Percentiles rank a stretch among this genome's conserved stretches.
Conservation (phyloP, 2,329 filamentous ascomycete species). For the Aspergillus sclerotialis region DNA sequence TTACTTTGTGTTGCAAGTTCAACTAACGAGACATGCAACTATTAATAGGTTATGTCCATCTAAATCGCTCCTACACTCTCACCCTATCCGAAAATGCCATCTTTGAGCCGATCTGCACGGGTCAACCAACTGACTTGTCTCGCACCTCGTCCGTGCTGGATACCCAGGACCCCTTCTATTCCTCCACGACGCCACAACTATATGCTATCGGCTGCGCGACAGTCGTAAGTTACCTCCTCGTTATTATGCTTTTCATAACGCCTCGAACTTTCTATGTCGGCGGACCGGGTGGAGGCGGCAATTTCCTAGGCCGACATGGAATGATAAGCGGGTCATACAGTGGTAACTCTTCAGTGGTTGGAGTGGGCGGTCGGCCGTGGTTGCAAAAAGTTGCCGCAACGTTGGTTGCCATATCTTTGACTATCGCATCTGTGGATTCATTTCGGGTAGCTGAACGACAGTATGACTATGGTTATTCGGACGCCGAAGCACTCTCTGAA, state of each 20-base stretch:
- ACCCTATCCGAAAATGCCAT: constrained; percentile 43
- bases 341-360: constrained; percentile 61
- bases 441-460: constrained; percentile 77
- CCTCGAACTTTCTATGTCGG: constrained; percentile 90
- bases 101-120: constrained; percentile 45
- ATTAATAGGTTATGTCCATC: constrained; percentile 30
- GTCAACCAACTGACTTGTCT: constrained; percentile 21
- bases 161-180: constrained; percentile 81
- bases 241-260: constrained; percentile 89
- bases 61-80: constrained; percentile 36
- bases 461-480: constrained; percentile 71
- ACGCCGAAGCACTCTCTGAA: constrained; percentile 66
- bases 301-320: constrained; percentile 71
- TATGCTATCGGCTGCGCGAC: constrained; percentile 91
- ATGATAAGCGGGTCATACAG: constrained; percentile 74
- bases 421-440: constrained; percentile 86
- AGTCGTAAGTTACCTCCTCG: constrained; percentile 82
- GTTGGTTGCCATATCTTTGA: constrained; percentile 70
- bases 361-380: constrained; percentile 87
- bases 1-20: neutral
- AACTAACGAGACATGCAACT: neutral
- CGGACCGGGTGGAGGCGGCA: constrained; percentile 57
- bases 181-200: constrained; percentile 84
- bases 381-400: constrained; percentile 68
- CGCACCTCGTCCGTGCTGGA: constrained; percentile 52